Percentiles rank a stretch among this genome's conserved stretches.
phyloP scores from a whole-genome alignment of 2,329 filamentous ascomycete species.

The Berkeleyomyces basicola region DNA sequence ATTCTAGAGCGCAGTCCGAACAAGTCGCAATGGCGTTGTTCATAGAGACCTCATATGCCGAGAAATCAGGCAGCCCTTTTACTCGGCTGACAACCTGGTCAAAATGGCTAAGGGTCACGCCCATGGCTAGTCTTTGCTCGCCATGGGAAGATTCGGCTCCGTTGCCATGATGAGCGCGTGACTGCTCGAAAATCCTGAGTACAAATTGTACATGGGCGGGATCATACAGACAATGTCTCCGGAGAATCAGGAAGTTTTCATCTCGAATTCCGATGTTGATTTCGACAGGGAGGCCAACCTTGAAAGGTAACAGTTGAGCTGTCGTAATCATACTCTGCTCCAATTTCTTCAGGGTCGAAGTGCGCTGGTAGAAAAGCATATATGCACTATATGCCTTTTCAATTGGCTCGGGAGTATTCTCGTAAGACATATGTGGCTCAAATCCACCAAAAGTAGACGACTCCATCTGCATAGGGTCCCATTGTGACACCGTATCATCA shows the following conservation, averaged over 20 bases:
- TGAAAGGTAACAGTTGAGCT: constrained; percentile 21
- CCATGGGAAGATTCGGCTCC: constrained; percentile 23
- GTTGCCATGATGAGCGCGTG: constrained; percentile 25
- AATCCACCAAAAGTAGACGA: constrained; percentile 64
- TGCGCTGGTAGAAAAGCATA: constrained; percentile 92
- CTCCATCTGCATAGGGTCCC: constrained; percentile 59
- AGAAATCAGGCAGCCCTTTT: constrained; percentile 50
- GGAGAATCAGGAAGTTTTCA: constrained; percentile 58
- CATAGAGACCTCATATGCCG: constrained; percentile 33
- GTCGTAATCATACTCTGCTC: constrained; percentile 16
- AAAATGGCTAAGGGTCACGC: constrained; percentile 45
- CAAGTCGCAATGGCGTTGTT: constrained; percentile 32
- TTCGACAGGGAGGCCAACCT: constrained; percentile 27
- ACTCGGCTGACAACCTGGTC: constrained; percentile 59
- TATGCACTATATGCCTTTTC: constrained; percentile 78
- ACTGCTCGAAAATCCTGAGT: constrained; percentile 39
- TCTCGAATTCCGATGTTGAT: constrained; percentile 44
- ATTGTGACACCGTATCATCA: constrained; percentile 63
- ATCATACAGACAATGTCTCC: constrained; percentile 67
- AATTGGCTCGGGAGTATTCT: constrained; percentile 30
- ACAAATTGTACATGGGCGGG: constrained; percentile 53
- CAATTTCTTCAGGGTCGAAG: constrained; percentile 41
- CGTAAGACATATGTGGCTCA: constrained; percentile 35
- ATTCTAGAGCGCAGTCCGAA: constrained; percentile 37
- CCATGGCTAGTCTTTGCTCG: constrained; percentile 34